Conservation (phyloP, 306 rosid genomes). For the Psophocarpus tetragonolobus region DNA sequence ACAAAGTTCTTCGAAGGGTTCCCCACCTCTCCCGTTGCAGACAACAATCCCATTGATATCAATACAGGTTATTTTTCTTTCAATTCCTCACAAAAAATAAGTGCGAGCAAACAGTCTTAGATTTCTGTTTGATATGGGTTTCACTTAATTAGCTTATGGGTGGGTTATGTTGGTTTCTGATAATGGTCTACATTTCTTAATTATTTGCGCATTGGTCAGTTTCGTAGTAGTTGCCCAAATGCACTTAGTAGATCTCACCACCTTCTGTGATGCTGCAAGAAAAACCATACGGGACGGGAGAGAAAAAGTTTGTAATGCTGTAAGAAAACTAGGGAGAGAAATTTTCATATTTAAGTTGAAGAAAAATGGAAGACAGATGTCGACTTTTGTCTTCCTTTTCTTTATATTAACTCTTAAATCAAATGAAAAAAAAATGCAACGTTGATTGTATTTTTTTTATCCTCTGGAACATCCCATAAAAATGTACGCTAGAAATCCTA, state of each 20-base stretch:
- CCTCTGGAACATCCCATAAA: not conserved
- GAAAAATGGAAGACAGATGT: not conserved
- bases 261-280: not conserved
- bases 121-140: constrained; percentile 11
- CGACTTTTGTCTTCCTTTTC: not conserved
- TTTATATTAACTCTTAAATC: not conserved
- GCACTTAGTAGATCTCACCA: not conserved
- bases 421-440: not conserved
- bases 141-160: not conserved
- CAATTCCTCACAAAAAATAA: constrained; percentile 11
- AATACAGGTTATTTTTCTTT: not conserved
- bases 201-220: not conserved
- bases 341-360: not conserved
- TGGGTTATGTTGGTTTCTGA: constrained; percentile 6
- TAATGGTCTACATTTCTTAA: not conserved
- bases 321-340: not conserved
- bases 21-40: not conserved
- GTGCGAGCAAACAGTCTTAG: not conserved
- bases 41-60: not conserved
- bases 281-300: too few species aligned
- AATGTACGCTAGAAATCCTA: not conserved
- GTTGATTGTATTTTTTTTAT: not conserved
- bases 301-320: not conserved
- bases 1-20: constrained; percentile 7
- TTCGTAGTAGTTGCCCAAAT: not conserved